A percentile compares a stretch with the other conserved stretches of the same genome.
Evolutionary conservation across 257 asterid species (phyloP).

Genomic region (Solanum peruvianum): DNA sequence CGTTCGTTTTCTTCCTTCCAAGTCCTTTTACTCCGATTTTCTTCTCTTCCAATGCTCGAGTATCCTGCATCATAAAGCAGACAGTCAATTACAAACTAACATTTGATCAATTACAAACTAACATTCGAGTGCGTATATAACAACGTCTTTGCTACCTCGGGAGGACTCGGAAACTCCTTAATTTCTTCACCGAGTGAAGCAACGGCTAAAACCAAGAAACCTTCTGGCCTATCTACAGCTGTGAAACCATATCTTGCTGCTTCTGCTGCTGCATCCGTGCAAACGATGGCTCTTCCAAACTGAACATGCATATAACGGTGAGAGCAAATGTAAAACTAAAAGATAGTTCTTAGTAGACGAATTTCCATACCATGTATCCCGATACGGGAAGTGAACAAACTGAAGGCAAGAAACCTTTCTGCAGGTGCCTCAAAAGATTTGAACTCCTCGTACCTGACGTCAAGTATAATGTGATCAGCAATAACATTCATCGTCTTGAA

Average conservation of each 20-base stretch:
- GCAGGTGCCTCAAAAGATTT: conserved; percentile 62
- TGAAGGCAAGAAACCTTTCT: conserved; percentile 71
- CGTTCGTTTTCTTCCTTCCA: conserved; percentile 66
- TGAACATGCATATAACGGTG: background rate
- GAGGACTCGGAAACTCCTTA: conserved; percentile 21
- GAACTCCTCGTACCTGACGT: conserved; percentile 58
- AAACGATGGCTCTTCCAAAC: conserved; percentile 82
- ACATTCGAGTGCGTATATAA: background rate
- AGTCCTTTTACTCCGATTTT: conserved; percentile 49
- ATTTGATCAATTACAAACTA: background rate
- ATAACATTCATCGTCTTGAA: background rate
- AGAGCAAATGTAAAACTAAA: background rate
- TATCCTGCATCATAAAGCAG: conserved; percentile 15
- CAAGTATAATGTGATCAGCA: background rate
- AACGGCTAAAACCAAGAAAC: conserved; percentile 63
- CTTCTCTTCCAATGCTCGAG: conserved; percentile 41
- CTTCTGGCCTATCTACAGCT: conserved; percentile 68
- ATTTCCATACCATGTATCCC: conserved; percentile 63
- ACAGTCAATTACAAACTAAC: background rate
- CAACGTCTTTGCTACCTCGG: conserved; percentile 10
- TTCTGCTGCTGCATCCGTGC: conserved; percentile 80
- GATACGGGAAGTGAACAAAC: conserved; percentile 56
- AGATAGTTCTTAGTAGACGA: background rate
- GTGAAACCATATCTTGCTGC: conserved; percentile 84
- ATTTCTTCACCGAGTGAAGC: conserved; percentile 55